Evolutionary conservation across 164 flowering plant species (phyloP).

Genomic region (Liriodendron chinense): DNA sequence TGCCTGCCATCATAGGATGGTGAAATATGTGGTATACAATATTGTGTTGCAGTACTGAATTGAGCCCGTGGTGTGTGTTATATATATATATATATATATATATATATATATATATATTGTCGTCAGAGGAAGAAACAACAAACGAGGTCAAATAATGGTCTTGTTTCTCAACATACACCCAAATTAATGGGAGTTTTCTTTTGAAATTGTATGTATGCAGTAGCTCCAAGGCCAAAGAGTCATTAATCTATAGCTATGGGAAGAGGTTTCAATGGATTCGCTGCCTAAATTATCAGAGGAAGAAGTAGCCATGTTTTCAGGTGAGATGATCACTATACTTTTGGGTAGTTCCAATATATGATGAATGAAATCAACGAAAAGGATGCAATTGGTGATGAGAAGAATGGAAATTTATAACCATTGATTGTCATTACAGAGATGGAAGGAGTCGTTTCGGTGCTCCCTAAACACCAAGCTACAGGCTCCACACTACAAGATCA

Average conservation of each 20-base stretch:
- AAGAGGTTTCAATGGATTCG: slow-evolving; percentile 51
- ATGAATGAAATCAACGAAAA: not conserved
- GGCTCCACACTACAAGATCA: slow-evolving; percentile 54
- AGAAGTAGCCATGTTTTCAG: slow-evolving; percentile 36
- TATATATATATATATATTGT: too few species aligned
- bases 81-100: too few species aligned
- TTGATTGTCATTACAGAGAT: slow-evolving; percentile 25
- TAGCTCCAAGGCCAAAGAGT: slow-evolving; percentile 21
- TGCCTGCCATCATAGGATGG: not conserved
- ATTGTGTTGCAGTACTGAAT: not conserved
- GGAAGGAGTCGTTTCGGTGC: slow-evolving; percentile 45
- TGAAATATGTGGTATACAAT: not conserved
- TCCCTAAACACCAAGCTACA: slow-evolving; percentile 30
- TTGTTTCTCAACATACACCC: not conserved
- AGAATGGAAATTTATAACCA: not conserved
- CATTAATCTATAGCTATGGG: slow-evolving; percentile 36
- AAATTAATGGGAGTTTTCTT: not conserved
- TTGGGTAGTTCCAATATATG: too few species aligned
- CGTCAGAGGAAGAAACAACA: not conserved
- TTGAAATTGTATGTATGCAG: slow-evolving; percentile 12
- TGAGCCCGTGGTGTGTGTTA: too few species aligned
- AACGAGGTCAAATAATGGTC: too few species aligned
- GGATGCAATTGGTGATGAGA: not conserved
- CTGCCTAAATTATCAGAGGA: slow-evolving; percentile 38
- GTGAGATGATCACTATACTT: too few species aligned